Base-by-base conservation (phyloP, 768 basidiomycete genomes). In the Leucogyrophana mollusca region DNA sequence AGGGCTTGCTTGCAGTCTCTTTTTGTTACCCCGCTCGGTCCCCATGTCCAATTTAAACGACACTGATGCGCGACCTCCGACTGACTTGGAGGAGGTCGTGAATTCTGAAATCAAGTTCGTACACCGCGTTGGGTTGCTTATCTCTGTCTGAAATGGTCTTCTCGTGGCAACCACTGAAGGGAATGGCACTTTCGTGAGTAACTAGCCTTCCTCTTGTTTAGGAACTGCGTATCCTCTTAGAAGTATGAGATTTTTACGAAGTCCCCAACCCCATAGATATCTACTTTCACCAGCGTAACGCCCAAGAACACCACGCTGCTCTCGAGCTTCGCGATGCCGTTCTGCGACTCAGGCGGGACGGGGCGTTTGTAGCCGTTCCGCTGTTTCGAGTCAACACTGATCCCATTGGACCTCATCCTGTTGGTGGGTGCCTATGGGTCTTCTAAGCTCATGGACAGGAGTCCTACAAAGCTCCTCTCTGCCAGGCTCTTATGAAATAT, bases 151-250 rank as follows among this genome's bases (percentile, higher is more conserved):
- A 36, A 14, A 14, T 18, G 21, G 10, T 41, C 14, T 23, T 16
- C 32, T 24, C 22, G n/a, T 24, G 40, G 13, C 27, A 30, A 30
- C 13, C 27, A 30, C 27, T 30, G n/a, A n/a, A 86, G 86, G 60
- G 86, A 88, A 60, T 88, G 86, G 86, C 86, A 88, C 57, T 88
- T 88, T 57, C 86, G 86, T 87, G 59, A 56, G 80, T 64, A 5
- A 14, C 47, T 17, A 21, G 27, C n/a, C n/a, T n/a, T n/a, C n/a
- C n/a, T n/a, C n/a, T n/a, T n/a, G n/a, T n/a, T n/a, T n/a, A n/a
- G n/a, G n/a, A n/a, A n/a, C n/a, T n/a, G n/a, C n/a, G n/a, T n/a
- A n/a, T n/a, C n/a, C n/a, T n/a, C n/a, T 20, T 23, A 22, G 11
- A 13, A 18, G 43, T 47, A n/a, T 34, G 18, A 14, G 22, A 34